Evolutionary conservation across 2,329 filamentous ascomycete species (phyloP).

Genomic region (Intubia oerlemansii): DNA sequence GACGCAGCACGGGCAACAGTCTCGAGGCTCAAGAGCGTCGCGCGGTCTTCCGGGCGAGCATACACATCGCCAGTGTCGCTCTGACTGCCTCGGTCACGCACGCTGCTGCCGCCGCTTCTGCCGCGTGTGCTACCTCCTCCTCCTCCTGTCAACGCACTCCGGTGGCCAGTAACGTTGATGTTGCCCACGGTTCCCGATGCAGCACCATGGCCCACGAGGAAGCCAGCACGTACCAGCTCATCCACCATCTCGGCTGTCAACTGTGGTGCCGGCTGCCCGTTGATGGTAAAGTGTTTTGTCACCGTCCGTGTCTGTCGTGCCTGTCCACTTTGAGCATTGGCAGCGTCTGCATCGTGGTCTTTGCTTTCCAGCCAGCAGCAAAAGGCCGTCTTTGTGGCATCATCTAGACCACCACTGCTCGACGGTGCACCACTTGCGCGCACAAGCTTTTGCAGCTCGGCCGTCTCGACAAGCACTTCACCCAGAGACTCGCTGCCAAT

Average conservation of each 20-base stretch:
- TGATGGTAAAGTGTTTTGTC: conserved; percentile 6
- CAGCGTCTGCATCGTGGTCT: conserved; percentile 8
- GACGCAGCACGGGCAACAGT: conserved; percentile 43
- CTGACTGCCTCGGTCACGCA: conserved; percentile 1
- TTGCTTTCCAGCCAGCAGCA: conserved; percentile 21
- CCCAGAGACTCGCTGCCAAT: conserved; percentile 12
- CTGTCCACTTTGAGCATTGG: too few species aligned
- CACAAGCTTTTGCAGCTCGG: conserved; percentile 31
- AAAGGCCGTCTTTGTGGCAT: conserved; percentile 28
- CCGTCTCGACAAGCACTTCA: conserved; percentile 39
- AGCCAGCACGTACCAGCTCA: conserved; percentile 41
- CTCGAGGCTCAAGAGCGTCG: conserved; percentile 37
- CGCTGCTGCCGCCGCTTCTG: too few species aligned
- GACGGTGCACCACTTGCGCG: conserved; percentile 9
- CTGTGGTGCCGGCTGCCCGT: conserved; percentile 4
- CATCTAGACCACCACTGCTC: conserved; percentile 15
- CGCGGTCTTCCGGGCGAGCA: conserved; percentile 28
- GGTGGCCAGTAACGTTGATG: conserved; percentile 9
- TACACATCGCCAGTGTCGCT: conserved; percentile 15
- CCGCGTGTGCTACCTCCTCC: too few species aligned
- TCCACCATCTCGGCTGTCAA: conserved; percentile 27
- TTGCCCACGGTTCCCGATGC: conserved; percentile 1
- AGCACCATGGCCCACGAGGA: conserved; percentile 32
- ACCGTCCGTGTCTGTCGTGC: too few species aligned
- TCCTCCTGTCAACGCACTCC: conserved; percentile 1